Base-by-base conservation (phyloP, 176 grass and related monocot genomes). In the Cymbopogon citratus region DNA sequence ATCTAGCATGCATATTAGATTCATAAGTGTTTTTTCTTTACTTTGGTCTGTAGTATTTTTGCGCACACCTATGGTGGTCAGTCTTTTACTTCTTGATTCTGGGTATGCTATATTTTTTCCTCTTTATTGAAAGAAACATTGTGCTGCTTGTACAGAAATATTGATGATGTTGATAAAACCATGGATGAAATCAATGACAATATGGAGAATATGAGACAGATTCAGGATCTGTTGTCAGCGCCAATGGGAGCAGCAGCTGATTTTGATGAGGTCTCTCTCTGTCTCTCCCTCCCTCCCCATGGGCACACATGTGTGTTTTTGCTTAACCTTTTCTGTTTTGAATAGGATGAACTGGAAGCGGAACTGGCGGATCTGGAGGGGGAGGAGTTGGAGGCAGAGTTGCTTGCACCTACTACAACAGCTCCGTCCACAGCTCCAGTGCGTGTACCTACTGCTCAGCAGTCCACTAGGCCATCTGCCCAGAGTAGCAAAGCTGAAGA, bases 111-210 rank as follows among this genome's bases (percentile, higher is more conserved):
- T 85, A 51, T 74, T 76, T 63, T 12, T 67, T 82, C 67, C 9
- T 66, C 13, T 74, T 69, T 44, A 85, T 78, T 39, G 1, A 19
- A 85, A 60, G 23, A 25, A 60, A 72, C 61, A 28, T 29, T 16
- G 2, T 85, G 23, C 62, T 73, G 39, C 78, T 87, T 78, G 57
- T 77, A 9, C 88, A 98, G 95, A 76, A 98, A 98, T 81, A 92
- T 98, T 71, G 92, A 98, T 57, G 95, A 98, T 52, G 90, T 98
- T 36, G 95, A 98, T 79, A 92, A 98, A 71, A 98, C 92, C 10
- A 98, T 98, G 95, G 95, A 98, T 79, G 95, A 94, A 89, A 98
- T 98, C 56, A 98, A 98, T 89, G 95, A 98, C 66, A 91, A 94
- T 57, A 94, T 79, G 81, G 92, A 98, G 84, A 98, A 92, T 56